Evolutionary conservation across 352 stramenopile species (phyloP), one percentile per base, ranked within the genome.

Genomic region (Phytophthora sojae): DNA sequence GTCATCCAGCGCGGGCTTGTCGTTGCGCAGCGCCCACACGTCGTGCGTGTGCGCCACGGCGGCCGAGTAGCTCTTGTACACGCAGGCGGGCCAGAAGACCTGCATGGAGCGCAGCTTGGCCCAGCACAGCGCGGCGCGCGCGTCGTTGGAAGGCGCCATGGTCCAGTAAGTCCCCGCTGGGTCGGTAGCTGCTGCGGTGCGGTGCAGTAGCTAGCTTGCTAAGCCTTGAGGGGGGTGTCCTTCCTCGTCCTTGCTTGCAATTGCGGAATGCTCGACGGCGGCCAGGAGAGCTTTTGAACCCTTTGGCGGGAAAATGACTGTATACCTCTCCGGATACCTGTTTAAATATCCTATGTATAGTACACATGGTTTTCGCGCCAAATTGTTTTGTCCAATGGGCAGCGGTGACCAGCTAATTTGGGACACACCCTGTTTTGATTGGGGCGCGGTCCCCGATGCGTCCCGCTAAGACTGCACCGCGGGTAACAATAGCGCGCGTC

Each of bases 11-110:
- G 67, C 76, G 4, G 85, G 85, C 52, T 92, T 91, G 42, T n/a
- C 32, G 11, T 51, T 54, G 21, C 80, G 75, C 26, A 94, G 57
- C 4, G 61, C 39, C 49, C 53, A 73, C 47, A 86, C 44, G 35
- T 95, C 88, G 69, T 90, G 85, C 21, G 71, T 66, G 59, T 91
- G 77, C 32, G 39, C 19, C 14, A 73, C 62, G 12, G 81, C 82
- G n/a, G 61, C 64, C n/a, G 75, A 80, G 71, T 90, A 95, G 49
- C 59, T 79, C 6, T 63, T 56, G 72, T 93, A 95, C 17, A 93
- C 77, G 53, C 83, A 90, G 21, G 84, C 85, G 2, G 88, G 88
- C 88, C 88, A 95, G 57, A 89, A 91, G 54, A 90, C 69, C 57
- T 72, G 76, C 75, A 89, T 83, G 61, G 19, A 53, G 29, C 69